A percentile compares a stretch with the other conserved stretches of the same genome.
phyloP scores from a whole-genome alignment of 2,329 filamentous ascomycete genomes.

The Bipolaris cookei region DNA sequence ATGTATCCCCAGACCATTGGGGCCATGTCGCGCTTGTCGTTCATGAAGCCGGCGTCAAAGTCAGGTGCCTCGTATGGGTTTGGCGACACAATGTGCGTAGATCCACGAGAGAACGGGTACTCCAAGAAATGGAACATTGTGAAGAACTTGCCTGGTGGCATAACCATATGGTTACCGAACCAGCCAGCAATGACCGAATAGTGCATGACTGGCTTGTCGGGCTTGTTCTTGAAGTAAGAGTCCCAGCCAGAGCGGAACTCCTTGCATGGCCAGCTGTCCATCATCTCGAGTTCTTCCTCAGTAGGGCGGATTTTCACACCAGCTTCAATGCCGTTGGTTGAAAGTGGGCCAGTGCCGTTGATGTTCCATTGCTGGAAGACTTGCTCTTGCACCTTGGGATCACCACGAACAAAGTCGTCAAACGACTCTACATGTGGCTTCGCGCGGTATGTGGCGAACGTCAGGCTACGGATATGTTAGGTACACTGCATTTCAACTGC shows the following conservation, averaged over 20 bases:
- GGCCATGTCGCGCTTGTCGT: slow-evolving; percentile 82
- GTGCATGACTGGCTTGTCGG: slow-evolving; percentile 87
- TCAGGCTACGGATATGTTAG: slow-evolving; percentile 50
- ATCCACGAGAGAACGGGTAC: slow-evolving; percentile 54
- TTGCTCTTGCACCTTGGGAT: slow-evolving; percentile 72
- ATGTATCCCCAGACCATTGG: slow-evolving; percentile 83
- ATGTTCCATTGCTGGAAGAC: slow-evolving; percentile 80
- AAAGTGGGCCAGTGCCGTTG: slow-evolving; percentile 77
- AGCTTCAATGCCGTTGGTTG: slow-evolving; percentile 80
- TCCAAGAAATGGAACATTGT: slow-evolving; percentile 61
- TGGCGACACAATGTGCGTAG: slow-evolving; percentile 72
- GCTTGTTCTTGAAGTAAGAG: slow-evolving; percentile 82
- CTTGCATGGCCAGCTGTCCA: slow-evolving; percentile 75
- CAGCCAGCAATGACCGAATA: slow-evolving; percentile 72
- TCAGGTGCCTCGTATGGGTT: slow-evolving; percentile 77
- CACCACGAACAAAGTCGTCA: slow-evolving; percentile 78
- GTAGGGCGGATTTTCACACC: slow-evolving; percentile 79
- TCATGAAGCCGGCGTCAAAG: slow-evolving; percentile 85
- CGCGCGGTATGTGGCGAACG: slow-evolving; percentile 72
- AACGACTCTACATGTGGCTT: slow-evolving; percentile 79
- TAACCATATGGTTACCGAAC: slow-evolving; percentile 60
- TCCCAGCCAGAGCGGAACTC: slow-evolving; percentile 80
- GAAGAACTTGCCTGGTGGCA: slow-evolving; percentile 80
- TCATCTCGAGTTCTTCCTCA: slow-evolving; percentile 68
- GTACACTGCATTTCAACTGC: background rate